These are phyloP conservation scores for Odonthalia washingtoniensis DNA, from an alignment of 31 red algal genomes.

Conservation along the genomic window DNA sequence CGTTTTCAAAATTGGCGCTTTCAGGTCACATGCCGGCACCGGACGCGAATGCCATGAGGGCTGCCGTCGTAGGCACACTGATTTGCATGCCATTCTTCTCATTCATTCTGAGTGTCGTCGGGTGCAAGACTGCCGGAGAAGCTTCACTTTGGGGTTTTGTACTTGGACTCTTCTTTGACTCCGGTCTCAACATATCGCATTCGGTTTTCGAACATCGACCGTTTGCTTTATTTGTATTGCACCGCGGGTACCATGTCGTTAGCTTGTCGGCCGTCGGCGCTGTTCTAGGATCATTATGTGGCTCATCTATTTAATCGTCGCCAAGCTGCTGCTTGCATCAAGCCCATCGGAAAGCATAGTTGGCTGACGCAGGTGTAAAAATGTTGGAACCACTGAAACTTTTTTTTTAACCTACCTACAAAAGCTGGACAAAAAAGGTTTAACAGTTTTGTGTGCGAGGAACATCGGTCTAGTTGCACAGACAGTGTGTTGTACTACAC, in stretches of 20 bases:
- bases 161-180: conserved; percentile 70
- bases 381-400: too few relatives aligned
- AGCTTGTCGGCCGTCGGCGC: conserved; percentile 62
- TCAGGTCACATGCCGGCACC: conserved; percentile 54
- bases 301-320: too few relatives aligned
- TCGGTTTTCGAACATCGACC: conserved; percentile 72
- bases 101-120: conserved; percentile 61
- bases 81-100: conserved; percentile 77
- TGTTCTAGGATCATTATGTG: conserved; percentile 65
- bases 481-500: too few relatives aligned
- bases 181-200: conserved; percentile 66
- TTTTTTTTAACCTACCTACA: too few relatives aligned
- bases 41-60: conserved; percentile 63
- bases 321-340: too few relatives aligned
- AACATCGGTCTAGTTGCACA: too few relatives aligned
- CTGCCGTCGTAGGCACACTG: conserved; percentile 56
- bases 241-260: conserved; percentile 69
- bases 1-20: conserved; percentile 68
- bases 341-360: too few relatives aligned
- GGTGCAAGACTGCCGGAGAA: conserved; percentile 58
- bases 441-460: too few relatives aligned
- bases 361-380: too few relatives aligned
- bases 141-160: conserved; percentile 71
- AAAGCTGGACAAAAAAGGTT: too few relatives aligned
- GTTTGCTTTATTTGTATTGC: conserved; percentile 67